These are phyloP conservation scores for Bipolaris oryzae DNA, from an alignment of 2,329 filamentous ascomycete species.

Conservation along the genomic window DNA sequence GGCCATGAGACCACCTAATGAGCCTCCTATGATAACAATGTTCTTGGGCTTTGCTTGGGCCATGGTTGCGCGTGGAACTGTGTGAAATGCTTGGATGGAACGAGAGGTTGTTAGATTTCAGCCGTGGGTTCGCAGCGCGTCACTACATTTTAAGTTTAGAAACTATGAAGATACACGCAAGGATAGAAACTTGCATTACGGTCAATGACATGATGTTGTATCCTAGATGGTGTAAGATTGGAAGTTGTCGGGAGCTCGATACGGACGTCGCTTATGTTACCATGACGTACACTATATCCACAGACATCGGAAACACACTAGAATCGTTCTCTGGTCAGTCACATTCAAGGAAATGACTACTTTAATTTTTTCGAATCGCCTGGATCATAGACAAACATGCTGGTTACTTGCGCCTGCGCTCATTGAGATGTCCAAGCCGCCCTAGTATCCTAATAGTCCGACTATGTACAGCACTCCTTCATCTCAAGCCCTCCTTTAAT, in stretches of 20 bases:
- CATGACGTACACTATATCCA: slow-evolving; percentile 8
- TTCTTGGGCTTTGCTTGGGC: slow-evolving; percentile 23
- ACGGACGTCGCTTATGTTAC: slow-evolving; percentile 7
- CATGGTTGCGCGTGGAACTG: slow-evolving; percentile 10
- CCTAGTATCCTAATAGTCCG: slow-evolving; percentile 14
- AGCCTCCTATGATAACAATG: slow-evolving; percentile 33
- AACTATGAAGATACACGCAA: slow-evolving; percentile 1
- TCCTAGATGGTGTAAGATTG: not conserved
- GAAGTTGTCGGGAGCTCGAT: not conserved
- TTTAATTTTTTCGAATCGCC: not conserved
- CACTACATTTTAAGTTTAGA: not conserved
- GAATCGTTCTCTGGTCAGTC: not conserved
- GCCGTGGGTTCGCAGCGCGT: not conserved
- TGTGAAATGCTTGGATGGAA: not conserved
- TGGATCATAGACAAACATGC: too few species aligned
- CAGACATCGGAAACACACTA: not conserved
- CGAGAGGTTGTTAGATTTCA: not conserved
- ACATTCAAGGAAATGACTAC: too few species aligned
- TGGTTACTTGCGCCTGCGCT: not conserved
- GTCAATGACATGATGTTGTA: slow-evolving; percentile 14
- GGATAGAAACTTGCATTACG: slow-evolving; percentile 8
- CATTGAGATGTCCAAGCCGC: not conserved
- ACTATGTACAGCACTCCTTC: not conserved
- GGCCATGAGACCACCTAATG: slow-evolving; percentile 29
- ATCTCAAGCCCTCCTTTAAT: not conserved